Evolutionary conservation across 1,284 basidiomycete genomes (phyloP), one percentile per base, ranked within the genome.

Genomic region (Marasmius oreades): DNA sequence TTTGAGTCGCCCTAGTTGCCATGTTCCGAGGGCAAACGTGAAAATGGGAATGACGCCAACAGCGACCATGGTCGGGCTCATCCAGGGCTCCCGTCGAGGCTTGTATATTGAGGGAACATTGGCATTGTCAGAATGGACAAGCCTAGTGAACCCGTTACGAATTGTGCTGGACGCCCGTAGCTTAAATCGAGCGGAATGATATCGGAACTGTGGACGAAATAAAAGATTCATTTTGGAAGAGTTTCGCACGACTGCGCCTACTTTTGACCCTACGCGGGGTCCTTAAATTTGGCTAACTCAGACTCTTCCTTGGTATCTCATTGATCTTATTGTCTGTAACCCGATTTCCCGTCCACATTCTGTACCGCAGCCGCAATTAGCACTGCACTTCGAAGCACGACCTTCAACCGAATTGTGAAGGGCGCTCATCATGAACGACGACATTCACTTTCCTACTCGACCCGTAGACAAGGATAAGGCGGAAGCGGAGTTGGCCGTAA

Each of bases 391-490:
- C 16, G 3, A 43, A 31, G 12, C 43, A 8, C 23, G 6, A 14
- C 51, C 5, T 33, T n/a, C 6, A 31, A 4, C 76, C 59, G 66
- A 66, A 60, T 75, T 77, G 52, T 70, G 69, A 58, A 69, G 67
- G 59, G 78, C 74, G 34, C 88, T 86, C 68, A 87, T 89, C 64
- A 75, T 86, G 59, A 88, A 90, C 61, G 86, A 86, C 55, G 89
- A 91, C 59, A 80, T 90, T 55, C 93, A 96, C 70, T 93, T 92
- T 73, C 95, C 94, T 26, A 97, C 95, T 28, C 84, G 95, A 58
- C 95, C 95, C 18, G 95, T 98, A 26, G 95, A 98, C 78, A 95
- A 92, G 78, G 95, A 97, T 69, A 96, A 94, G 79, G 93, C 93
- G 48, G 95, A 98, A 70, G 80, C 86, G 53, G 95, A 98, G 70